Conservation (phyloP, 345 rosid genomes). For the Ceriops zippeliana region DNA sequence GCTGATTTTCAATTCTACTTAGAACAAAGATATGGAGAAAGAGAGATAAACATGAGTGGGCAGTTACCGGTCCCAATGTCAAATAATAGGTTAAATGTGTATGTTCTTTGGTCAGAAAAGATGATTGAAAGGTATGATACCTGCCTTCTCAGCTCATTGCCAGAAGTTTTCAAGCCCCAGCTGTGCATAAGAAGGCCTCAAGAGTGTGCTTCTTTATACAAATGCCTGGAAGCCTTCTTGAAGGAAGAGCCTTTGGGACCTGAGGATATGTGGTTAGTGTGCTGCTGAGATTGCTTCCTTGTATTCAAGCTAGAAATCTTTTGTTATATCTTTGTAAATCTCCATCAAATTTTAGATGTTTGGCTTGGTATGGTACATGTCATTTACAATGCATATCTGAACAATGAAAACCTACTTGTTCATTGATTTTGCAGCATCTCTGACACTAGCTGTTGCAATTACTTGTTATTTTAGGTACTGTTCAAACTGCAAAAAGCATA, state of each 20-base stretch:
- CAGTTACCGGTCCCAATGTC: constrained; percentile 4
- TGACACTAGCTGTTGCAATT: constrained; percentile 1
- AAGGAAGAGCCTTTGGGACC: constrained; percentile 32
- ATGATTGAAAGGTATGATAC: constrained; percentile 23
- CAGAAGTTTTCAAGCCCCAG: constrained; percentile 21
- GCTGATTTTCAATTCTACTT: constrained; percentile 38
- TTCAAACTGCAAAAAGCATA: constrained; percentile 25
- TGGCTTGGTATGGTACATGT: background rate
- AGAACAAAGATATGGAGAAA: background rate
- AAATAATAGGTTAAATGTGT: background rate
- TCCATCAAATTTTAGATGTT: background rate
- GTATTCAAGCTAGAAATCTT: too few species aligned
- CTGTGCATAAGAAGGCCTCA: constrained; percentile 8
- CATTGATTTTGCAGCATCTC: background rate
- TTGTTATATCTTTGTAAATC: too few species aligned
- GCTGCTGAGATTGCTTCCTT: background rate
- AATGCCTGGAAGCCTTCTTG: constrained; percentile 29
- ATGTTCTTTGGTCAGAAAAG: constrained; percentile 17
- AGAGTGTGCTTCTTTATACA: constrained; percentile 29
- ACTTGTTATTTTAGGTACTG: constrained; percentile 23
- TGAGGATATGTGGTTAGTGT: constrained; percentile 34
- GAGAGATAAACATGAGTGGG: constrained; percentile 21
- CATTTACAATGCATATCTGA: background rate
- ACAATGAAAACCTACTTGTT: background rate
- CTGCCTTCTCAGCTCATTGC: constrained; percentile 20